Percentiles rank a stretch among this genome's conserved stretches.
Evolutionary conservation across 2,329 filamentous ascomycete species (phyloP).

Genomic region (Talaromyces islandicus): DNA sequence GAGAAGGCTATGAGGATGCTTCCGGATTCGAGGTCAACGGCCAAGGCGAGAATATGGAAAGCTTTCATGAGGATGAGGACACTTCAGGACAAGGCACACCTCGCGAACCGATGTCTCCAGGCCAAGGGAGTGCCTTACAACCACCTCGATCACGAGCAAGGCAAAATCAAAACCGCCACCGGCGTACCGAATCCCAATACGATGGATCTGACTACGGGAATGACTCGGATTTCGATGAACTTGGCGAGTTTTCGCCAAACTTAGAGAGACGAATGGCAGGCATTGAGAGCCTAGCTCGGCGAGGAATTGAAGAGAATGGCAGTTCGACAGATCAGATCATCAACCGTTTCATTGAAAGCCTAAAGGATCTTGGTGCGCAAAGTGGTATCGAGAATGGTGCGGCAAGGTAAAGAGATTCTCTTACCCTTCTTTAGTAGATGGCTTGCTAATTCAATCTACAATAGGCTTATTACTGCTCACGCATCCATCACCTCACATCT

Average conservation of each 20-base stretch:
- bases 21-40: slow-evolving; percentile 29
- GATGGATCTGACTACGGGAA: slow-evolving; percentile 55
- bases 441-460: background rate
- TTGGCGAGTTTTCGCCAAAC: slow-evolving; percentile 48
- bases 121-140: slow-evolving; percentile 18
- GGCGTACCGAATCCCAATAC: slow-evolving; percentile 42
- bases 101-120: slow-evolving; percentile 12
- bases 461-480: slow-evolving; percentile 53
- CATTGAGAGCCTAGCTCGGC: slow-evolving; percentile 49
- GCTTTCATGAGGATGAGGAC: slow-evolving; percentile 23
- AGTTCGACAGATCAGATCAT: slow-evolving; percentile 48
- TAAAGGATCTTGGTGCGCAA: slow-evolving; percentile 51
- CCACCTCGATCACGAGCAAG: slow-evolving; percentile 35
- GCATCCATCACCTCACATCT: slow-evolving; percentile 55
- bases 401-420: slow-evolving; percentile 39
- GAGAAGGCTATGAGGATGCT: slow-evolving; percentile 42
- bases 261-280: slow-evolving; percentile 51
- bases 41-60: slow-evolving; percentile 17
- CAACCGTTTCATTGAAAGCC: slow-evolving; percentile 44
- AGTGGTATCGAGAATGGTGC: slow-evolving; percentile 52
- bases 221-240: slow-evolving; percentile 49
- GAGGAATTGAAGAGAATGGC: slow-evolving; percentile 48
- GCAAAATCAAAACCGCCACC: slow-evolving; percentile 27
- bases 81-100: slow-evolving; percentile 22
- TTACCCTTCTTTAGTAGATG: background rate